Base-by-base conservation (phyloP, 345 rosid species). In the Gossypium raimondii region DNA sequence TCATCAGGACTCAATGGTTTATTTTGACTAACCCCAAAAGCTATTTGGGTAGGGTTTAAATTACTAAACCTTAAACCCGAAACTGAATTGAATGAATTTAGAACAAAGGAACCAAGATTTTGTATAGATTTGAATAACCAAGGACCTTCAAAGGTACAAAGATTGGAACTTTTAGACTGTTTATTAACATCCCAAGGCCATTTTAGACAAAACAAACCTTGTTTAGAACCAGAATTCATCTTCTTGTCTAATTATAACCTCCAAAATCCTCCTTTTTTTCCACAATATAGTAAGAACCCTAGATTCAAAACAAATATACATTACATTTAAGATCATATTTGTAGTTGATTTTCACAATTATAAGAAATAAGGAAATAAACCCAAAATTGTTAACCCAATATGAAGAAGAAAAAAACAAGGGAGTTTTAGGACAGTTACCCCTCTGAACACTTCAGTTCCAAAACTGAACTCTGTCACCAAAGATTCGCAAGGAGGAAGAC, bases 121-220 rank as follows among this genome's bases (percentile, higher is more conserved):
- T 85, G 90, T 88, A 90, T 57, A 20, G 97, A 92, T 63, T 81
- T 92, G 80, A 94, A 85, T 0, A 92, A 69, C 97, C 97, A 92
- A 10, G 93, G 97, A 58, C 80, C 78, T 80, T 90, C 86, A 4
- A 80, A 86, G 70, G 78, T 79, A 76, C 96, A 94, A 48, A 45
- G 61, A 78, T 61, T 86, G 20, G 84, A 77, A 56, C 75, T 81
- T 77, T 67, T 76, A 2, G 86, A 58, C 24, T 81, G 80, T 47
- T 82, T 83, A 68, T 72, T 78, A 44, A 68, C 76, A 78, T 85
- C 87, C 98, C 95, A 87, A 7, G 96, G 97, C 97, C 92, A 94
- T 81, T 90, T 89, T 75, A 86, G 67, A 83, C 97, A 93, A 79
- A 89, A 83, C 44, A 81, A 73, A 43, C 91, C 82, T 11, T 83